These are phyloP conservation scores for Rhizopogon salebrosus DNA, from an alignment of 768 basidiomycete species.

Conservation along the genomic window DNA sequence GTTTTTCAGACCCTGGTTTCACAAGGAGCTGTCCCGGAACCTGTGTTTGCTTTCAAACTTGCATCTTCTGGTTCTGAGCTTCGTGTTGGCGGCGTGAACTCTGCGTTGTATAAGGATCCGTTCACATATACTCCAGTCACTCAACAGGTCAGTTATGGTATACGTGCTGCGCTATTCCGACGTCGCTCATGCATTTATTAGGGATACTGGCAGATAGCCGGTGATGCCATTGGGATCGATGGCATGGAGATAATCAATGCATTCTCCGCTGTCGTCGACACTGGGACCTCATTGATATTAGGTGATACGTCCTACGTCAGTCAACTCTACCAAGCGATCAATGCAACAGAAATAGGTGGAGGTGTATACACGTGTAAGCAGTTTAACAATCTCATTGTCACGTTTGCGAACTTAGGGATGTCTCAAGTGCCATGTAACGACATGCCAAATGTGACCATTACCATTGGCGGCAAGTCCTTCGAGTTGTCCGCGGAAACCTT, in stretches of 20 bases:
- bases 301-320: conserved; percentile 33
- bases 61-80: conserved; percentile 31
- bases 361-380: conserved; percentile 33
- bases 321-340: conserved; percentile 25
- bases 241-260: conserved; percentile 5
- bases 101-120: conserved; percentile 31
- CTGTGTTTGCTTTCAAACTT: conserved; percentile 36
- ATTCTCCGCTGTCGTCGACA: conserved; percentile 39
- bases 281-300: conserved; percentile 40
- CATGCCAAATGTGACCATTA: conserved; percentile 26
- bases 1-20: conserved; percentile 39
- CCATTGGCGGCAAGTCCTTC: conserved; percentile 28
- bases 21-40: conserved; percentile 28
- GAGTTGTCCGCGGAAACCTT: conserved; percentile 23
- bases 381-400: background rate
- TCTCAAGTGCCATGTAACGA: conserved; percentile 20
- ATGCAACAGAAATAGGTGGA: conserved; percentile 22
- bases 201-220: conserved; percentile 20
- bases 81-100: conserved; percentile 37
- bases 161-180: background rate
- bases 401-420: background rate
- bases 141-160: conserved; percentile 16
- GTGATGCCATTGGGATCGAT: conserved; percentile 19
- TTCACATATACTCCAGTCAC: conserved; percentile 33
- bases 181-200: background rate